A percentile compares a stretch with the other conserved stretches of the same genome.
phyloP scores from a whole-genome alignment of 2,329 filamentous ascomycete genomes.

The Claviceps humidiphila region DNA sequence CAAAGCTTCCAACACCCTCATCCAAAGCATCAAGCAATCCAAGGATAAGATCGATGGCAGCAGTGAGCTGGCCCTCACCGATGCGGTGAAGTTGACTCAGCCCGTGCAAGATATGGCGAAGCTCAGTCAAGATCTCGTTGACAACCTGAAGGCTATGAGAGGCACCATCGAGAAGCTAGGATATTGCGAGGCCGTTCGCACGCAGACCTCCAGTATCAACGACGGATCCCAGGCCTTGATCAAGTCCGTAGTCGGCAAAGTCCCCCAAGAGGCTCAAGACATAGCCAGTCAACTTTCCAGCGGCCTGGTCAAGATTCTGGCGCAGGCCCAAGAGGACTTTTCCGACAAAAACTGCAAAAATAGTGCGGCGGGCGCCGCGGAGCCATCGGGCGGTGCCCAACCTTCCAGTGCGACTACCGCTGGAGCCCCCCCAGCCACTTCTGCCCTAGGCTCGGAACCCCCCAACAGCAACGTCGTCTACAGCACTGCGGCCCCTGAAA shows the following conservation, averaged over 20 bases:
- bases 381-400: not conserved
- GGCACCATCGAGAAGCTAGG: slow-evolving; percentile 13
- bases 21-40: slow-evolving; percentile 9
- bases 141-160: slow-evolving; percentile 14
- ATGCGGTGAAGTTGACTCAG: slow-evolving; percentile 6
- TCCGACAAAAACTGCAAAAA: slow-evolving; percentile 16
- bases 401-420: not conserved
- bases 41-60: slow-evolving; percentile 6
- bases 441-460: not conserved
- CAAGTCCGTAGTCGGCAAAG: slow-evolving; percentile 15
- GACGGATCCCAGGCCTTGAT: slow-evolving; percentile 14
- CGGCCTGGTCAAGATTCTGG: slow-evolving; percentile 11
- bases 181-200: slow-evolving; percentile 14
- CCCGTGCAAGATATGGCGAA: slow-evolving; percentile 12
- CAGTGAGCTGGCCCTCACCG: slow-evolving; percentile 5
- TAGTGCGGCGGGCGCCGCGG: slow-evolving; percentile 1
- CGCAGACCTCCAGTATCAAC: slow-evolving; percentile 12
- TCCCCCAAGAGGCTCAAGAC: slow-evolving; percentile 14
- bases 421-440: not conserved
- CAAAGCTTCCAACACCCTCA: slow-evolving; percentile 10
- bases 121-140: slow-evolving; percentile 11
- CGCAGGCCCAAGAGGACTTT: slow-evolving; percentile 11
- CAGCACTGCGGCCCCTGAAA: not conserved
- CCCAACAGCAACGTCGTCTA: not conserved
- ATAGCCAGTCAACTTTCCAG: slow-evolving; percentile 15